Percentiles rank a stretch among this genome's conserved stretches.
phyloP scores from a whole-genome alignment of 257 asterid genomes.

The Solanum appendiculatum region DNA sequence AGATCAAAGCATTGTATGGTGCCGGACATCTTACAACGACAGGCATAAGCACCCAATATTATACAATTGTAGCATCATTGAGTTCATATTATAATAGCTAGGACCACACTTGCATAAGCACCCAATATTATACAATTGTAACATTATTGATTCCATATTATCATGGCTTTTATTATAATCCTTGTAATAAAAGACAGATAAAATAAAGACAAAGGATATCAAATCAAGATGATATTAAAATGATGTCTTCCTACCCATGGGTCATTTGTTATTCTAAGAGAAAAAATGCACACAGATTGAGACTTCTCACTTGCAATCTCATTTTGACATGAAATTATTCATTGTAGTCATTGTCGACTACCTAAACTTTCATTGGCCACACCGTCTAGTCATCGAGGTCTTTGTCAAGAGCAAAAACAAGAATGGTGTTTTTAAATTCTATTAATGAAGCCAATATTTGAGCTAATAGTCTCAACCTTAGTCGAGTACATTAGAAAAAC shows the following conservation, averaged over 20 bases:
- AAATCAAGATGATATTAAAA: background rate
- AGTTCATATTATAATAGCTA: background rate
- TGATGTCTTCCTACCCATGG: background rate
- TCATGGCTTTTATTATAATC: background rate
- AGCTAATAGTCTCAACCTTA: background rate
- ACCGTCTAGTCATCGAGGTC: background rate
- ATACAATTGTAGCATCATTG: background rate
- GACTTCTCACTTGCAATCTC: background rate
- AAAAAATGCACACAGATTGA: background rate
- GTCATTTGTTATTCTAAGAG: background rate
- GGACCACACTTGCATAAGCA: background rate
- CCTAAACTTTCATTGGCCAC: background rate
- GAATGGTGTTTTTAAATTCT: background rate
- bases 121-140: no score
- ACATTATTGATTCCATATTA: no score
- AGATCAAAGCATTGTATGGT: no score
- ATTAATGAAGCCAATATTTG: background rate
- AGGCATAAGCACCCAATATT: background rate
- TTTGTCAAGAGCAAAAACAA: background rate
- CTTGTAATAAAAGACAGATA: background rate
- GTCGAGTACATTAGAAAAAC: background rate
- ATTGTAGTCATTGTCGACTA: background rate
- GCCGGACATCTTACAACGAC: constrained; percentile 20
- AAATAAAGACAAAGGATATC: background rate
- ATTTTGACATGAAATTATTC: background rate